phyloP scores from a whole-genome alignment of 2,329 filamentous ascomycete species.

The Paecilomyces fulvus region DNA sequence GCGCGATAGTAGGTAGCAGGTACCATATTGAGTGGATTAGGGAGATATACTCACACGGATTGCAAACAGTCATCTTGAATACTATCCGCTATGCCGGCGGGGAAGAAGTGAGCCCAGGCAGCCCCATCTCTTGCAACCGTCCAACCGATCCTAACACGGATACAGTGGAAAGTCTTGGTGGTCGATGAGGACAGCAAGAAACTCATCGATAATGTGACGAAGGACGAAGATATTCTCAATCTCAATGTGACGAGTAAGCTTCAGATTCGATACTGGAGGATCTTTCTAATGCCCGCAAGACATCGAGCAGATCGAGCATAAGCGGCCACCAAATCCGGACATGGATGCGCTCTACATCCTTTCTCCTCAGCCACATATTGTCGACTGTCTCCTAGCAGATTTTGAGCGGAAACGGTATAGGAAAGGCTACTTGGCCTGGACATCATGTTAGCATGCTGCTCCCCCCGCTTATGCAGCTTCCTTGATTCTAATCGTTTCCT shows the following conservation, averaged over 20 bases:
- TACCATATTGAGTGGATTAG: slow-evolving; percentile 1
- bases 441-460: slow-evolving; percentile 44
- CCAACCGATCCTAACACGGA: slow-evolving; percentile 19
- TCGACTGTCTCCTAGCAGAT: slow-evolving; percentile 90
- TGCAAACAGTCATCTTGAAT: slow-evolving; percentile 55
- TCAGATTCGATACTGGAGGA: slow-evolving; percentile 7
- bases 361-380: slow-evolving; percentile 74
- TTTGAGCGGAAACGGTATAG: slow-evolving; percentile 77
- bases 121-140: slow-evolving; percentile 13
- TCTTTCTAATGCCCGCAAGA: slow-evolving; percentile 44
- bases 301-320: slow-evolving; percentile 88
- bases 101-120: slow-evolving; percentile 58
- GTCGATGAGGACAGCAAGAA: slow-evolving; percentile 76
- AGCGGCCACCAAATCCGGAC: slow-evolving; percentile 69
- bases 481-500: slow-evolving; percentile 16
- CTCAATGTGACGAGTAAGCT: slow-evolving; percentile 85
- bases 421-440: slow-evolving; percentile 78
- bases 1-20: slow-evolving; percentile 54
- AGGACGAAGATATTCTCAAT: slow-evolving; percentile 94
- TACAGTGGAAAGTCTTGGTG: slow-evolving; percentile 92
- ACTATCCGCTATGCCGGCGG: slow-evolving; percentile 70
- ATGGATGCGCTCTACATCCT: slow-evolving; percentile 96
- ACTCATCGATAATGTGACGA: slow-evolving; percentile 82
- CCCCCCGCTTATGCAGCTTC: slow-evolving; percentile 3
- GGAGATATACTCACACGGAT: neutral